A percentile compares a stretch with the other conserved stretches of the same genome.
These are phyloP conservation scores for Myrmaecium sp. DNA, from an alignment of 2,329 filamentous ascomycete genomes.

Conservation along the genomic window DNA sequence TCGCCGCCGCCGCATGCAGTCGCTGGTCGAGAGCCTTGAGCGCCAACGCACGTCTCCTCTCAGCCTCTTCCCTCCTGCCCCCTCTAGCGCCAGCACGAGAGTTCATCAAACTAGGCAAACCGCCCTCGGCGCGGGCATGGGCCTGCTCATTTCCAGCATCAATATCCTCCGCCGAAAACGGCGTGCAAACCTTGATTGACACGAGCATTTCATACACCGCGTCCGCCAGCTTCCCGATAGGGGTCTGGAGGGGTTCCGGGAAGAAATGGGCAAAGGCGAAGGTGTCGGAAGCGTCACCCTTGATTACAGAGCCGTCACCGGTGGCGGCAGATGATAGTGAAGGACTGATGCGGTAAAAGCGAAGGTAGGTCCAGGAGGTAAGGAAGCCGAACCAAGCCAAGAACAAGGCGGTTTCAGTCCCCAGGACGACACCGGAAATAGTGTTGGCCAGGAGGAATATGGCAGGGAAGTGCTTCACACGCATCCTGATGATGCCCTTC, in stretches of 20 bases:
- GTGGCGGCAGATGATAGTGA: constrained; percentile 37
- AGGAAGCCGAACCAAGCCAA: constrained; percentile 69
- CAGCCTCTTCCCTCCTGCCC: constrained; percentile 70
- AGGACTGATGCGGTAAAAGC: constrained; percentile 73
- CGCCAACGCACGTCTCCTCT: constrained; percentile 73
- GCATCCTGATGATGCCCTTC: constrained; percentile 71
- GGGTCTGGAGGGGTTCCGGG: constrained; percentile 64
- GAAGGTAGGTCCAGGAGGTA: constrained; percentile 84
- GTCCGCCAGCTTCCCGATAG: constrained; percentile 57
- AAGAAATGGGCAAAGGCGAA: constrained; percentile 96
- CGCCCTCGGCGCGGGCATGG: constrained; percentile 43
- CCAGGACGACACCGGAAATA: constrained; percentile 44
- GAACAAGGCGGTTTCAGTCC: constrained; percentile 62
- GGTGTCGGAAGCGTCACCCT: constrained; percentile 86
- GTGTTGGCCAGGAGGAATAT: constrained; percentile 58
- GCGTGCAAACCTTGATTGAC: constrained; percentile 59
- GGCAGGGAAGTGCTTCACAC: constrained; percentile 66
- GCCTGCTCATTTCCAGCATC: constrained; percentile 58
- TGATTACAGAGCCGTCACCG: constrained; percentile 39
- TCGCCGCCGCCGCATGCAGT: constrained; percentile 62
- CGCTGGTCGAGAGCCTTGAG: constrained; percentile 85
- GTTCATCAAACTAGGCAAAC: constrained; percentile 42
- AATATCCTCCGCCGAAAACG: constrained; percentile 69
- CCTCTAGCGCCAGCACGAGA: constrained; percentile 25
- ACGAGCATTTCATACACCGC: constrained; percentile 61